Evolutionary conservation across 371 early-diverging fungal species (phyloP).

Genomic region (Synchytrium microbalum): DNA sequence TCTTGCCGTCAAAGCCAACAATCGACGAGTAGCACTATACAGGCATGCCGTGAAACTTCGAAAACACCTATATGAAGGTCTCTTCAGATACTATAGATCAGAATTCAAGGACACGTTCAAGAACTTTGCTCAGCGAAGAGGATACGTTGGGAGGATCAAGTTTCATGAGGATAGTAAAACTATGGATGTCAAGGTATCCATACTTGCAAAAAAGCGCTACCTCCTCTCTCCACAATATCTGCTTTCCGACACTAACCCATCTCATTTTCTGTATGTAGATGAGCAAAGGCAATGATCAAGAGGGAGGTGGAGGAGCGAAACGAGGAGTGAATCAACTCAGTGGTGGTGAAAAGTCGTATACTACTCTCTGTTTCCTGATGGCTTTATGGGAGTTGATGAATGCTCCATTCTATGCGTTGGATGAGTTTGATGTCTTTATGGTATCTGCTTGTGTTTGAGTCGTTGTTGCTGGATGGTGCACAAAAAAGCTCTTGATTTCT

Average conservation of each 20-base stretch:
- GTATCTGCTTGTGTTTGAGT: neutral
- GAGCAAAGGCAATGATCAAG: too few relatives aligned
- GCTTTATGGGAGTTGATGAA: conserved; percentile 95
- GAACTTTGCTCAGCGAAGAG: neutral
- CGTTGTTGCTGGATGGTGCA: neutral
- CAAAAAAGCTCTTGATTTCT: neutral
- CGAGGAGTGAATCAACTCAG: conserved; percentile 55
- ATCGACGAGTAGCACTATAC: too few relatives aligned
- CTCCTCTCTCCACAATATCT: too few relatives aligned
- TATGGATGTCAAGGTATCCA: neutral
- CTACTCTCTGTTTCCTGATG: conserved; percentile 92
- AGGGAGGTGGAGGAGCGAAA: too few relatives aligned
- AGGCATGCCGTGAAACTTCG: too few relatives aligned
- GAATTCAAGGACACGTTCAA: neutral
- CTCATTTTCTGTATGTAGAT: too few relatives aligned
- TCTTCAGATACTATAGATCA: neutral
- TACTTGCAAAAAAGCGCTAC: too few relatives aligned
- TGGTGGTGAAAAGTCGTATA: conserved; percentile 99
- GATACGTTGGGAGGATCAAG: neutral
- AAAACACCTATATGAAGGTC: too few relatives aligned
- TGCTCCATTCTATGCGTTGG: conserved; percentile 91
- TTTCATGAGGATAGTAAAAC: neutral
- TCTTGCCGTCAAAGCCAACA: too few relatives aligned
- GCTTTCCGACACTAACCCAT: too few relatives aligned
- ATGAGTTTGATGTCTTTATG: conserved; percentile 98